Evolutionary conservation across 345 rosid genomes (phyloP).

Genomic region (Aquilaria sinensis): DNA sequence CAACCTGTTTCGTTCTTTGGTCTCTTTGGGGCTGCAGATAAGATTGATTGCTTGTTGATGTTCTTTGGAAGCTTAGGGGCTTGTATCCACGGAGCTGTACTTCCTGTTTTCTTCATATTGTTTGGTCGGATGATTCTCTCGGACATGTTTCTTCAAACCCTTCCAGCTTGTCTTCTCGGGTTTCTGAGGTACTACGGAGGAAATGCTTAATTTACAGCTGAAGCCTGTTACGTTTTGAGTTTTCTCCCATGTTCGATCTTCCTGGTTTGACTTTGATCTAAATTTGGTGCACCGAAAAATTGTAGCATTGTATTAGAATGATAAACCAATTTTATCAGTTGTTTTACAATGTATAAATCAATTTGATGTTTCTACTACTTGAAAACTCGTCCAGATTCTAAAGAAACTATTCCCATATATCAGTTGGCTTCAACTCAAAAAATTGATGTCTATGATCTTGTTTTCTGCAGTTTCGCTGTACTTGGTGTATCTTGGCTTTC

Average conservation of each 20-base stretch:
- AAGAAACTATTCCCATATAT: too few relatives aligned
- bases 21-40: conserved; percentile 61
- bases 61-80: conserved; percentile 54
- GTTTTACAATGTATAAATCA: too few relatives aligned
- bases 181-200: conserved; percentile 44
- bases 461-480: conserved; percentile 49
- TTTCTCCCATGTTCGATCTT: neutral
- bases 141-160: conserved; percentile 54
- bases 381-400: too few relatives aligned
- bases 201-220: neutral
- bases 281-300: neutral
- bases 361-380: too few relatives aligned
- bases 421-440: too few relatives aligned
- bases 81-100: conserved; percentile 59
- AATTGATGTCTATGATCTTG: neutral
- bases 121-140: conserved; percentile 66
- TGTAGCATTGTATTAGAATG: too few relatives aligned
- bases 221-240: neutral
- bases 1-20: conserved; percentile 48
- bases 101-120: conserved; percentile 62
- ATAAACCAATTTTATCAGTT: too few relatives aligned
- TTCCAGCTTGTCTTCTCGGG: conserved; percentile 37
- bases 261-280: neutral
- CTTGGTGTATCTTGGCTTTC: conserved; percentile 59
- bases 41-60: conserved; percentile 48